A percentile compares a stretch with the other conserved stretches of the same genome.
These are phyloP conservation scores for Mycena citricolor DNA, from an alignment of 1,284 basidiomycete genomes.

Conservation along the genomic window DNA sequence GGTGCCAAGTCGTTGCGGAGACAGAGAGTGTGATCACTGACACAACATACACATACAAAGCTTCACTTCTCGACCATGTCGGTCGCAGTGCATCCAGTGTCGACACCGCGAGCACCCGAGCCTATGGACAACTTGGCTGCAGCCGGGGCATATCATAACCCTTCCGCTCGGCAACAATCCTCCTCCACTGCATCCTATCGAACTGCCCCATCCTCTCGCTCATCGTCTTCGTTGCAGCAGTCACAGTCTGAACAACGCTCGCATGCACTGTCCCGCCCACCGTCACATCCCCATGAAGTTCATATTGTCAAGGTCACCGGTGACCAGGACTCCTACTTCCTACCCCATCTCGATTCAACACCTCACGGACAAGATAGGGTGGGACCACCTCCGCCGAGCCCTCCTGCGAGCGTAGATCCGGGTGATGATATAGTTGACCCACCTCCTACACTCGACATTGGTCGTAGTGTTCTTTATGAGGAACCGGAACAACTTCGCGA, in stretches of 20 bases:
- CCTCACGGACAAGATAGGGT: slow-evolving; percentile 28
- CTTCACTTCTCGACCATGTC: slow-evolving; percentile 5
- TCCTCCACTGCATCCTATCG: slow-evolving; percentile 15
- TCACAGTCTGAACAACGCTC: not conserved
- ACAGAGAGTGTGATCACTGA: not conserved
- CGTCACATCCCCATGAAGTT: slow-evolving; percentile 33
- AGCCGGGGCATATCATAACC: slow-evolving; percentile 4
- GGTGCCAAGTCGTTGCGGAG: not conserved
- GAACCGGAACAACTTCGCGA: slow-evolving; percentile 37
- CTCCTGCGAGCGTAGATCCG: slow-evolving; percentile 58
- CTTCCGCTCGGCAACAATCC: slow-evolving; percentile 1
- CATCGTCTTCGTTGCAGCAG: slow-evolving; percentile 14
- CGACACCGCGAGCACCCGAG: slow-evolving; percentile 1
- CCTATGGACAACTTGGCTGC: slow-evolving; percentile 1
- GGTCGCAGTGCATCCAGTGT: slow-evolving; percentile 6
- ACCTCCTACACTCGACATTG: slow-evolving; percentile 16
- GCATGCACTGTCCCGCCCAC: slow-evolving; percentile 3
- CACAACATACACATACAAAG: not conserved
- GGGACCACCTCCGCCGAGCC: slow-evolving; percentile 66
- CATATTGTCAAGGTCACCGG: slow-evolving; percentile 54
- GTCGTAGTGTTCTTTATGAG: slow-evolving; percentile 31
- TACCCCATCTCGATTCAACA: slow-evolving; percentile 28
- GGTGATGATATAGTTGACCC: slow-evolving; percentile 31
- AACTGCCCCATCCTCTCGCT: slow-evolving; percentile 20
- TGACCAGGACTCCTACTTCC: slow-evolving; percentile 40